Evolutionary conservation across 192 early-diverging fungal genomes (phyloP).

Genomic region (Irineochytrium annulatum): DNA sequence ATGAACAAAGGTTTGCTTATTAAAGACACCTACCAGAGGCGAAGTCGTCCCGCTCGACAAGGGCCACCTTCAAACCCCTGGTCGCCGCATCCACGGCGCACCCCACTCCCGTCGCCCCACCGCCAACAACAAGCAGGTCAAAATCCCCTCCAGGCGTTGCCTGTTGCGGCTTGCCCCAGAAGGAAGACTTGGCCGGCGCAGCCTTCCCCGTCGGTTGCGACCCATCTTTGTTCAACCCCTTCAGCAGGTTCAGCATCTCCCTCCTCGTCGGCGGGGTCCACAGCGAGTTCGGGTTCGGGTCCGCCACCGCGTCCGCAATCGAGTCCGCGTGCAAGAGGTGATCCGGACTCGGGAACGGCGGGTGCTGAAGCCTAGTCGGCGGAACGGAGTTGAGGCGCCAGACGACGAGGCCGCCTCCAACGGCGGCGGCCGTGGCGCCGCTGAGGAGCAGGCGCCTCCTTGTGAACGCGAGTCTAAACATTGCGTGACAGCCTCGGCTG

Average conservation of each 20-base stretch:
- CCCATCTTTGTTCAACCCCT: constrained; percentile 3
- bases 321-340: no score
- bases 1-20: neutral
- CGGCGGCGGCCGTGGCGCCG: no score
- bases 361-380: no score
- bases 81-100: constrained; percentile 91
- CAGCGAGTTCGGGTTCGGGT: neutral
- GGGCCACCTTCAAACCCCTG: constrained; percentile 83
- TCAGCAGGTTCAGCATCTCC: constrained; percentile 14
- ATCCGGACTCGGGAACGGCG: no score
- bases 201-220: neutral
- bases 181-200: neutral
- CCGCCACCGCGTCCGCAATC: no score
- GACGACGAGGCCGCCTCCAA: no score
- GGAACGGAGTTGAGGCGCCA: no score
- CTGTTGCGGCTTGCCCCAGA: no score
- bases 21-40: constrained; percentile 52
- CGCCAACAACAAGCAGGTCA: constrained; percentile 89
- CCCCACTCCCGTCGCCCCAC: constrained; percentile 92
- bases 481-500: no score
- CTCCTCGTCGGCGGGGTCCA: constrained; percentile 24
- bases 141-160: constrained; percentile 38
- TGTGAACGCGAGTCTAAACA: no score
- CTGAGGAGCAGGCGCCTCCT: no score
- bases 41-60: constrained; percentile 97